phyloP scores from a whole-genome alignment of 176 grass and related monocot species.

The Stipa capillata region DNA sequence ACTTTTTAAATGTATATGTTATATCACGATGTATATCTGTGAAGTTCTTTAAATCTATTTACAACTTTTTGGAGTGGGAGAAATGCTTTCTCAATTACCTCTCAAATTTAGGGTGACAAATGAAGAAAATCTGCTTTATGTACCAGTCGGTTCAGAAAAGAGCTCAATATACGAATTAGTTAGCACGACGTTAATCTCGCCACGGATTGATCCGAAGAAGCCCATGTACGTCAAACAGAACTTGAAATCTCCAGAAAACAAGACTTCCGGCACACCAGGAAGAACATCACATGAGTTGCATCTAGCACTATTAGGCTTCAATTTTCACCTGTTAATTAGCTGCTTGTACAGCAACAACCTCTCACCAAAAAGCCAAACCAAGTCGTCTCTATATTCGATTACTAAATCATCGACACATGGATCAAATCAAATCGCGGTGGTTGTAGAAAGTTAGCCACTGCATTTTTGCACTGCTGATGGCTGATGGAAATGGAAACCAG shows the following conservation, averaged over 20 bases:
- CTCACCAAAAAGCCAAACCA: background rate
- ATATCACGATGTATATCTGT: no score
- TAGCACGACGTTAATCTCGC: background rate
- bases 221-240: slow-evolving; percentile 3
- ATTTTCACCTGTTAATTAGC: background rate
- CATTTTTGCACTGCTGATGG: background rate
- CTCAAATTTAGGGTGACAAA: no score
- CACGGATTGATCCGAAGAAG: slow-evolving; percentile 20
- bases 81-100: no score
- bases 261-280: background rate
- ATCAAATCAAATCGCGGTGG: background rate
- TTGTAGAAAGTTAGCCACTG: slow-evolving; percentile 8
- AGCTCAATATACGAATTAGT: background rate
- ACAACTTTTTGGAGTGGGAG: no score
- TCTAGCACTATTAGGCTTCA: slow-evolving; percentile 1
- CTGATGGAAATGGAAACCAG: slow-evolving; percentile 14
- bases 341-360: background rate
- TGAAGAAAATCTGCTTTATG: no score
- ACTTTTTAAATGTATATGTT: no score
- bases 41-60: no score
- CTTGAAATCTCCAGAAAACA: slow-evolving; percentile 12
- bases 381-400: background rate
- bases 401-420: background rate
- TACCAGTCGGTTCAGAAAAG: no score
- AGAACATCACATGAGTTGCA: background rate